A percentile compares a stretch with the other conserved stretches of the same genome.
Evolutionary conservation across 257 asterid genomes (phyloP).

Genomic region (Linaria vulgaris): DNA sequence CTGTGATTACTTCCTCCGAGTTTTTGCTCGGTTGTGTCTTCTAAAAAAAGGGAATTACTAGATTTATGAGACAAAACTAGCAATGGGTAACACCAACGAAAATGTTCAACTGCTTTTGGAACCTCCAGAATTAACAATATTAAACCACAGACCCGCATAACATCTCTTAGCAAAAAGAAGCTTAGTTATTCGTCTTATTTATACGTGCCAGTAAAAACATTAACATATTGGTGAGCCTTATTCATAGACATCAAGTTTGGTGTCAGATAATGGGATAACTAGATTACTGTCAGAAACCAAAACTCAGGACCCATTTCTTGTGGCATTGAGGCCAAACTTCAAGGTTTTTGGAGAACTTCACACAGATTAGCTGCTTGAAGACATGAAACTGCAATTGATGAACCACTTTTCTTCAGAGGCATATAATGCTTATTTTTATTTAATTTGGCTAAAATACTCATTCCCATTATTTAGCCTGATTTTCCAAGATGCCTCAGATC

Average conservation of each 20-base stretch:
- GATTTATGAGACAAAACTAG: conserved; percentile 21
- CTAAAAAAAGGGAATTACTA: conserved; percentile 47
- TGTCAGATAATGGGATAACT: background rate
- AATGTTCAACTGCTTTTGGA: background rate
- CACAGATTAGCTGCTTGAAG: background rate
- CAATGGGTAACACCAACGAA: conserved; percentile 17
- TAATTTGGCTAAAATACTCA: background rate
- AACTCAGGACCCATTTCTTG: background rate
- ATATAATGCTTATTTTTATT: background rate
- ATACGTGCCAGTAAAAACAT: background rate
- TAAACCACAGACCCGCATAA: background rate
- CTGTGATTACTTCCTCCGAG: conserved; percentile 67
- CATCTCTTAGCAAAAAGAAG: background rate
- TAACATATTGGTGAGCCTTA: background rate
- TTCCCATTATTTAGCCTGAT: conserved; percentile 8
- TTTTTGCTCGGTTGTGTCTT: conserved; percentile 43
- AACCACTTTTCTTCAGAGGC: conserved; percentile 6
- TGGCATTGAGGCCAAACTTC: conserved; percentile 4
- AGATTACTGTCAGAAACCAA: background rate
- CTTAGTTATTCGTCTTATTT: conserved; percentile 4
- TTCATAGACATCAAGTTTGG: background rate
- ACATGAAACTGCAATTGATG: background rate
- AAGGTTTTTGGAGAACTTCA: conserved; percentile 2
- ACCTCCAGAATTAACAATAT: conserved; percentile 3
- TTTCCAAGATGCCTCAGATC: background rate